These are phyloP conservation scores for Sporisorium reilianum DNA, from an alignment of 1,284 basidiomycete genomes.

Conservation along the genomic window DNA sequence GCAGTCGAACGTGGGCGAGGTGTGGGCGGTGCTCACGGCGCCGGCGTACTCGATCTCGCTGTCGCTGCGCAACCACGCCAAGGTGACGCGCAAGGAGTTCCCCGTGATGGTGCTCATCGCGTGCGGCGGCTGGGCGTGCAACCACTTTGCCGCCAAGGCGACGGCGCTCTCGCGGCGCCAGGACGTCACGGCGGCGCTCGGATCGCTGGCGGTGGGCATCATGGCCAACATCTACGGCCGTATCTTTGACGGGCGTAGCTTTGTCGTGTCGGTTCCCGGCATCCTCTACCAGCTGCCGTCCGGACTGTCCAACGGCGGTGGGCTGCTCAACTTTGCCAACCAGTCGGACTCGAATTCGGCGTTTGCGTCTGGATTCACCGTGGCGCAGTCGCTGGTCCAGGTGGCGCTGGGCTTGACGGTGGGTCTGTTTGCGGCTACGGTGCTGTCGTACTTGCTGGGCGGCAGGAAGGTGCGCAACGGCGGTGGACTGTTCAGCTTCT, in stretches of 20 bases:
- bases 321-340: constrained; percentile 79
- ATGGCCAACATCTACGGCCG: constrained; percentile 85
- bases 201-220: constrained; percentile 82
- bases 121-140: constrained; percentile 77
- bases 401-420: constrained; percentile 67
- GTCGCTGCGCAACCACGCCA: constrained; percentile 81
- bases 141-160: constrained; percentile 47
- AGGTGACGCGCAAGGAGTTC: constrained; percentile 78
- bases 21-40: constrained; percentile 77
- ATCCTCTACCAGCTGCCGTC: constrained; percentile 89
- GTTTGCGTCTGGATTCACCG: constrained; percentile 45
- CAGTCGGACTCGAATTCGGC: constrained; percentile 30
- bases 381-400: constrained; percentile 60
- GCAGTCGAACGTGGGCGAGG: constrained; percentile 71
- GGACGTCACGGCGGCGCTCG: constrained; percentile 72
- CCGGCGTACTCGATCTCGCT: constrained; percentile 82
- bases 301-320: constrained; percentile 85
- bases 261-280: constrained; percentile 76
- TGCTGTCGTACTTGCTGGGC: constrained; percentile 61
- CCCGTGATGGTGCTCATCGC: constrained; percentile 77
- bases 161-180: constrained; percentile 43
- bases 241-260: constrained; percentile 81
- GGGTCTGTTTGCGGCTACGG: constrained; percentile 64
- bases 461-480: constrained; percentile 59
- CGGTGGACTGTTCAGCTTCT: constrained; percentile 65